A percentile compares a stretch with the other conserved stretches of the same genome.
Conservation (phyloP, 148 eudicot genomes). For the Dianthus caryophyllus region DNA sequence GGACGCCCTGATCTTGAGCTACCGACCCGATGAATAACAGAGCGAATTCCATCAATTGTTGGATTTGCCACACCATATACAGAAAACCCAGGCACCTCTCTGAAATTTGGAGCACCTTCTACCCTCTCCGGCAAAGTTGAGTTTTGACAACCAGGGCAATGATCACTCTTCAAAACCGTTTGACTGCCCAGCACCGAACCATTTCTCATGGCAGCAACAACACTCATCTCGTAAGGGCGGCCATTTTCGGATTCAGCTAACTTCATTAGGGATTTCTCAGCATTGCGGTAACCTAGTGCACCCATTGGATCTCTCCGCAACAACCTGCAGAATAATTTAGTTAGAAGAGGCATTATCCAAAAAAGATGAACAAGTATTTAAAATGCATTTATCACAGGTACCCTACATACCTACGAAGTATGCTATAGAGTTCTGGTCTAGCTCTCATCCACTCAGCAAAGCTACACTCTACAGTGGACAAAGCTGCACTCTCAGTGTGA, state of each 20-base stretch:
- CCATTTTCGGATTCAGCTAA: constrained; percentile 58
- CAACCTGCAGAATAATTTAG: constrained; percentile 46
- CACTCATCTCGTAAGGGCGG: constrained; percentile 82
- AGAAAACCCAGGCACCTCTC: constrained; percentile 91
- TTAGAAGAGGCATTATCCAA: constrained; percentile 14
- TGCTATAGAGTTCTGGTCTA: constrained; percentile 92
- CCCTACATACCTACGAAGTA: constrained; percentile 73
- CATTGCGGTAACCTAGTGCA: constrained; percentile 78
- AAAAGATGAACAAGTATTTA: not conserved
- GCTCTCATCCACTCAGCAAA: constrained; percentile 96
- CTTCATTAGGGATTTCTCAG: constrained; percentile 38
- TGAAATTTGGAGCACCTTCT: constrained; percentile 97
- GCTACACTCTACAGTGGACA: constrained; percentile 46
- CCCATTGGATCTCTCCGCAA: constrained; percentile 97
- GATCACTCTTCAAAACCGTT: constrained; percentile 93
- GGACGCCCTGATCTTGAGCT: constrained; percentile 66
- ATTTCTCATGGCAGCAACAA: constrained; percentile 74
- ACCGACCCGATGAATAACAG: constrained; percentile 79
- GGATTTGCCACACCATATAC: constrained; percentile 98
- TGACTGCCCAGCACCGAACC: constrained; percentile 96
- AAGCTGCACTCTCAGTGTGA: constrained; percentile 72
- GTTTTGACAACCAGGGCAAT: constrained; percentile 94
- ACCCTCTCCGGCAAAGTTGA: constrained; percentile 69
- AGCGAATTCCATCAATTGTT: constrained; percentile 79
- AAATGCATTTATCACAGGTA: constrained; percentile 4